phyloP scores from a whole-genome alignment of 2,329 filamentous ascomycete genomes.

The Sporothrix pseudoabietina region DNA sequence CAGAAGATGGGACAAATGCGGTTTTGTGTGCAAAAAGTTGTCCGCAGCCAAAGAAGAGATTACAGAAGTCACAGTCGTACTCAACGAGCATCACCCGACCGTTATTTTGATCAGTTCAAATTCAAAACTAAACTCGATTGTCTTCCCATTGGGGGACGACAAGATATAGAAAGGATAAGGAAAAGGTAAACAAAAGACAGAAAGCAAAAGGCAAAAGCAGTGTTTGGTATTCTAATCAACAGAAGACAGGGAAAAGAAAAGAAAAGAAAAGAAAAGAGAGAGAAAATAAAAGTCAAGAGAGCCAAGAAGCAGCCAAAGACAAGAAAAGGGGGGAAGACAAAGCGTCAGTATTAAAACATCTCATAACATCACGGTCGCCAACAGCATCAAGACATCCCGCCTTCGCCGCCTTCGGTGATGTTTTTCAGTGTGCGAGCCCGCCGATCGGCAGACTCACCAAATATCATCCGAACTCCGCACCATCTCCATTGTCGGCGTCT shows the following conservation, averaged over 20 bases:
- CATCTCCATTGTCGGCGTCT: constrained; percentile 64
- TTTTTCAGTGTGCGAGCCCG: no score
- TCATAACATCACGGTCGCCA: not conserved
- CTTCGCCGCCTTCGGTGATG: not conserved
- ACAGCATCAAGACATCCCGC: not conserved
- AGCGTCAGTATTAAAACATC: not conserved
- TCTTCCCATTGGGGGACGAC: not conserved
- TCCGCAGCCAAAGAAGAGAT: not conserved
- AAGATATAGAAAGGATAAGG: not conserved
- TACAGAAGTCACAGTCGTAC: no score
- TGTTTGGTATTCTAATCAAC: constrained; percentile 18
- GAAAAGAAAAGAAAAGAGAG: constrained; percentile 10
- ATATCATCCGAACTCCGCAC: constrained; percentile 64
- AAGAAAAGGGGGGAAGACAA: not conserved
- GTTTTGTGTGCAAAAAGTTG: not conserved
- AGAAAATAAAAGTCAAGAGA: not conserved
- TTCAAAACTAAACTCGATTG: not conserved
- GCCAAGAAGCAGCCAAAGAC: not conserved
- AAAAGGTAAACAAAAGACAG: not conserved
- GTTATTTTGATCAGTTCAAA: not conserved
- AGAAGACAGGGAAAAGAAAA: constrained; percentile 1
- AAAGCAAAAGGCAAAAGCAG: not conserved
- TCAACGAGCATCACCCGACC: no score
- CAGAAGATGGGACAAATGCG: no score
- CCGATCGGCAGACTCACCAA: constrained; percentile 50